Evolutionary conservation across 2,329 filamentous ascomycete genomes (phyloP), one percentile per base, ranked within the genome.

Genomic region (Fusarium sp.): DNA sequence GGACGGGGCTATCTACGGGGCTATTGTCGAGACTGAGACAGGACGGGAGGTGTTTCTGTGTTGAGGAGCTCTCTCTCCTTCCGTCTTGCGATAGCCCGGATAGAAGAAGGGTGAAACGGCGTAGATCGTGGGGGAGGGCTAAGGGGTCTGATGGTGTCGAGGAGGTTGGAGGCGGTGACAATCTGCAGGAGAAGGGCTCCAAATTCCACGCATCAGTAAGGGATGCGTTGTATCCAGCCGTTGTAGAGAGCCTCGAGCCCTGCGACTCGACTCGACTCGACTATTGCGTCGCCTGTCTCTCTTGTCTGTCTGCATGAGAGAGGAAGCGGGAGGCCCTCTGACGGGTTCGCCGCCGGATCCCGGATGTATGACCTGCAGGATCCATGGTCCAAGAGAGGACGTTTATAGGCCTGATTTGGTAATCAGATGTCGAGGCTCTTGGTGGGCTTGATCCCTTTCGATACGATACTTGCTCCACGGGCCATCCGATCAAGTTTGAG

Each of bases 11-110:
- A 38, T 22, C 22, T 36, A 40, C 47, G 61, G 67, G 50, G 57
- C 56, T 70, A 73, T 73, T 50, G 66, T 42, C 45, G 35, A 31
- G 31, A 71, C 71, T 74, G 71, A 74, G 71, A 74, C 71, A 74
- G 50, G 70, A 58, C 59, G 59, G 56, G 62, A 45, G 50, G 66
- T 59, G 45, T 54, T 54, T 59, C 40, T 42, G 40, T 59, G 36
- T 68, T 35, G 36, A 60, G 27, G 38, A 42, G 58, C 50, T 35
- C 16, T 25, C 3, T 56, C 29, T 57, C 29, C n/a, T 42, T 7
- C 20, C 40, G 11, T 42, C 40, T 42, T 42, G 40, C 40, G 29
- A 31, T 57, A 58, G 52, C 57, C 33, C n/a, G 38, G 33, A 59
- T 50, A 40, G 31, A 71, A 42, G 40, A 42, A 42, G 63, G 71